Evolutionary conservation across 2,329 filamentous ascomycete species (phyloP), one percentile per base, ranked within the genome.

Genomic region (Hirsutella minnesotensis): DNA sequence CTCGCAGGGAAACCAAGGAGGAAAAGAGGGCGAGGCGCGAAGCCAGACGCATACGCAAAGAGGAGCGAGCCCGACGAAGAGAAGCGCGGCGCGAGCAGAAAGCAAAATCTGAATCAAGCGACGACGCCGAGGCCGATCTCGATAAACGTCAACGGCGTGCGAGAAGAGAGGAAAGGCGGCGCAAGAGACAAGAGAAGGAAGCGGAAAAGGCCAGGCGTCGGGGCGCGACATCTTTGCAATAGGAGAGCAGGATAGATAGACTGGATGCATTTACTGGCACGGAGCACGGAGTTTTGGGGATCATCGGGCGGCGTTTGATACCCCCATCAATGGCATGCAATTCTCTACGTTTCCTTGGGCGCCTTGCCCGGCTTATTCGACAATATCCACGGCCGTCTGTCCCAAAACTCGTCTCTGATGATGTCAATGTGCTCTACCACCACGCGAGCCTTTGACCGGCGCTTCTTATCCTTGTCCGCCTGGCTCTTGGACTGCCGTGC

Each of bases 381-480:
- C 42, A 89, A 58, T 44, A 92, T 70, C 86, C 89, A 96, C 2
- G 89, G 88, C 56, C 89, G 73, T 53, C 73, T 74, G 49, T 86
- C 74, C 92, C 92, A 98, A 58, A 98, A 98, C 3, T 86, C 84
- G 61, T 96, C 86, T 54, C 84, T 88, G 63, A 98, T 96, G 54
- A 98, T 85, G 64, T 98, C 92, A 46, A 92, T 65, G 67, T 96
- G 88, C 56, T 89, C 81, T 31, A 94, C 72, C 30, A 86, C 76
- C 38, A 98, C 80, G 41, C 74, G 74, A 1, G 88, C 89, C 61
- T 95, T 95, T 46, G 76, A 73, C 42, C 83, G 75, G 48, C 79
- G 73, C 67, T 95, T 96, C 57, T 73, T 81, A 49, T 94, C 80
- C 53, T 84, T 94, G 45, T 95, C 86, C 18, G 72, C 66, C 55